Percentiles rank a stretch among this genome's conserved stretches.
Conservation (phyloP, 768 basidiomycete genomes). For the Lentinula lateritia region DNA sequence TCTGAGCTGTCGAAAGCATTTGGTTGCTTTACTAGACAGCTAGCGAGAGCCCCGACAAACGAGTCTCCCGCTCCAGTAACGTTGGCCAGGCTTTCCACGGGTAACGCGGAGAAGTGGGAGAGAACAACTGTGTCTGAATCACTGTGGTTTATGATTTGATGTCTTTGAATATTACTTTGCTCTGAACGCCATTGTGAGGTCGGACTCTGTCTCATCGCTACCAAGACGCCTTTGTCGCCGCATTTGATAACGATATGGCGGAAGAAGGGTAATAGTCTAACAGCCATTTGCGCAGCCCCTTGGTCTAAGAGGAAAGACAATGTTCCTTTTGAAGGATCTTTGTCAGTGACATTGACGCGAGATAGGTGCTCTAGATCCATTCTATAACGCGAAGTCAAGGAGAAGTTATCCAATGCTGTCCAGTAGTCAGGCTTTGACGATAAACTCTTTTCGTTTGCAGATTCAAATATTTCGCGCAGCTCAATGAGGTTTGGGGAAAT, state of each 20-base stretch:
- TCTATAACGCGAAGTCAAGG: slow-evolving; percentile 63
- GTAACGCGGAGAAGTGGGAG: slow-evolving; percentile 66
- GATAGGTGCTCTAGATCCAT: slow-evolving; percentile 60
- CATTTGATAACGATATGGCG: slow-evolving; percentile 83
- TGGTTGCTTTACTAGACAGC: slow-evolving; percentile 45
- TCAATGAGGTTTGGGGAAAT: slow-evolving; percentile 86
- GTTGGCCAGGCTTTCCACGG: slow-evolving; percentile 44
- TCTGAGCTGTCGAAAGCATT: slow-evolving; percentile 39
- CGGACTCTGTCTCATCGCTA: slow-evolving; percentile 46
- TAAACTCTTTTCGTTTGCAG: slow-evolving; percentile 40
- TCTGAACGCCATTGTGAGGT: slow-evolving; percentile 47
- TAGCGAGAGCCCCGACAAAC: slow-evolving; percentile 79
- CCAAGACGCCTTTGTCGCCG: slow-evolving; percentile 62
- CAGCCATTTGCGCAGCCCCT: slow-evolving; percentile 76
- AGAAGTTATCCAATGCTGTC: slow-evolving; percentile 55
- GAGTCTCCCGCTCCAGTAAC: slow-evolving; percentile 94
- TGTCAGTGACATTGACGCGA: slow-evolving; percentile 34
- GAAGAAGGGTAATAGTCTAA: slow-evolving; percentile 81
- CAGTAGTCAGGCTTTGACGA: slow-evolving; percentile 60
- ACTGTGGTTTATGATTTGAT: slow-evolving; percentile 49
- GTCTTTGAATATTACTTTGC: slow-evolving; percentile 37
- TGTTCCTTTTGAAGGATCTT: slow-evolving; percentile 31
- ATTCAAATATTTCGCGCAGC: slow-evolving; percentile 52
- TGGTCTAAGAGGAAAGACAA: slow-evolving; percentile 60
- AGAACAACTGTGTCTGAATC: slow-evolving; percentile 50